Percentiles rank a stretch among this genome's conserved stretches.
phyloP scores from a whole-genome alignment of 2,329 filamentous ascomycete species.

The Microcyclospora pomicola region DNA sequence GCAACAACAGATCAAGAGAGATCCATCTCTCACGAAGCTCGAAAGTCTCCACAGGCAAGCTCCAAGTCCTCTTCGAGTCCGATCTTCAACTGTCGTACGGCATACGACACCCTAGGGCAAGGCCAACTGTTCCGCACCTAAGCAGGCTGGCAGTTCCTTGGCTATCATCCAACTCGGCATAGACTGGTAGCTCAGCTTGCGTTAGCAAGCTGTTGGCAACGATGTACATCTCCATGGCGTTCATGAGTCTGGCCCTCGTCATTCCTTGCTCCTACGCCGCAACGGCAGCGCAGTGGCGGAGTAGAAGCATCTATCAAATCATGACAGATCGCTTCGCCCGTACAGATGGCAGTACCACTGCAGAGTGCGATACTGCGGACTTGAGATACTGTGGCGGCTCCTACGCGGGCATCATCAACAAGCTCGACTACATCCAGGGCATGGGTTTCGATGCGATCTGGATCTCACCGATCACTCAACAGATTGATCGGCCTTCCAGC shows the following conservation, averaged over 20 bases:
- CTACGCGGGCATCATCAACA: conserved; percentile 40
- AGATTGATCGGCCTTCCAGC: conserved; percentile 25
- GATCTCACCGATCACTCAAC: conserved; percentile 44
- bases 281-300: conserved; percentile 23
- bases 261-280: conserved; percentile 10
- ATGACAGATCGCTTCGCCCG: conserved; percentile 30
- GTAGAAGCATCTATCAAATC: conserved; percentile 29
- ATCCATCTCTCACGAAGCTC: too few relatives aligned
- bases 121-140: too few relatives aligned
- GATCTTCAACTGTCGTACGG: too few relatives aligned
- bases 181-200: too few relatives aligned
- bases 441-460: conserved; percentile 36
- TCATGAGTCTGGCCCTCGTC: conserved; percentile 11
- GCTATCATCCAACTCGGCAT: too few relatives aligned
- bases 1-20: too few relatives aligned
- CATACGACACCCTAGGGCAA: too few relatives aligned
- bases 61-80: too few relatives aligned
- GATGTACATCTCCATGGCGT: neutral
- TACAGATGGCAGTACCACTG: conserved; percentile 26
- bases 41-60: too few relatives aligned
- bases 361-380: conserved; percentile 22
- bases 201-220: too few relatives aligned
- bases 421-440: conserved; percentile 35
- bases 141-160: too few relatives aligned
- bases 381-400: conserved; percentile 46